Base-by-base conservation (phyloP, 2,329 filamentous ascomycete genomes). In the Graphilbum ipis-grandicollis region DNA sequence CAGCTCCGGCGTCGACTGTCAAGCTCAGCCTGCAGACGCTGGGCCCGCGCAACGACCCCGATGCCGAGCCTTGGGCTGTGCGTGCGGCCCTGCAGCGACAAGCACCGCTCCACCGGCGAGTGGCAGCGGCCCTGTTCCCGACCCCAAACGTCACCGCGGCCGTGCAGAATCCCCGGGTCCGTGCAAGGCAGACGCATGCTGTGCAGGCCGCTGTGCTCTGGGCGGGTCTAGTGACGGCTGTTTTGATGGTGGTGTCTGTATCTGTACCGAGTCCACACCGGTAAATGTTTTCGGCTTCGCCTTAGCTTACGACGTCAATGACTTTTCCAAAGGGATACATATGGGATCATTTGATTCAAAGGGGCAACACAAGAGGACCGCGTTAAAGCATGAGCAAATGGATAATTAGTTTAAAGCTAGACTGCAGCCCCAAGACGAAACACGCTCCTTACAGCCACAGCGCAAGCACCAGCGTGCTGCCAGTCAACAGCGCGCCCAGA, bases 191-290 rank as follows among this genome's bases (percentile, higher is more conserved):
- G 39, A 51, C 54, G 35, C 47, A 48, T 28, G 50, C 52, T 2
- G 50, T 60, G 1, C 44, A 54, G 41, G 41, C 47, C 26, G 49
- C 53, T 1, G 41, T 57, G 23, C n/a, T 56, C 6, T 56, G 51
- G 52, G 56, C 49, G 5, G 46, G 52, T 4, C 40, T 56, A 9
- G 38, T 51, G 9, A 50, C 55, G 19, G 39, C 50, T 9, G 35
- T 47, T 4, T 36, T 57, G 33, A 50, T 50, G 10, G 47, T 50
- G 19, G 46, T 21, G 13, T 51, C 49, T 2, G 39, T 56, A 4
- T 52, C 53, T 28, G 45, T 53, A 28, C 53, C 54, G 9, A 44
- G 43, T 28, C 29, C 32, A 29, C 6, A 29, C n/a, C n/a, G 28
- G 6, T 29, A 29, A 6, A 7, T 12, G 8, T 25, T 25, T 25